Percentiles rank a stretch among this genome's conserved stretches.
Conservation (phyloP, 495 filamentous ascomycete genomes). For the Rhizodiscina lignyota region DNA sequence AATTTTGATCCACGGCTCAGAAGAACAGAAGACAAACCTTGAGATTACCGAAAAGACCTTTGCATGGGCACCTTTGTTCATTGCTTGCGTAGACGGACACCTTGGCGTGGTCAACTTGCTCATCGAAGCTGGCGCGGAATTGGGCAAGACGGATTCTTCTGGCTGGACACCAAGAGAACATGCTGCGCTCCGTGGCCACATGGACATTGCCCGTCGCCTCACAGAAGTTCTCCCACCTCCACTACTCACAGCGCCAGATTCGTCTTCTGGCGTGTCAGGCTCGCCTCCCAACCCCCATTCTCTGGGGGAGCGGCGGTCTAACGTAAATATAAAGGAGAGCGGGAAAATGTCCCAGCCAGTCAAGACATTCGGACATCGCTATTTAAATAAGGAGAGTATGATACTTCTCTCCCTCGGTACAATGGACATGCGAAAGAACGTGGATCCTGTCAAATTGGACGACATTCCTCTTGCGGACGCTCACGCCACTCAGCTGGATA, state of each 20-base stretch:
- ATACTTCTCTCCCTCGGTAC: slow-evolving; percentile 83
- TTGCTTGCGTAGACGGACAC: slow-evolving; percentile 78
- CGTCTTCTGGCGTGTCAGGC: slow-evolving; percentile 28
- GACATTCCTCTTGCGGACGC: slow-evolving; percentile 71
- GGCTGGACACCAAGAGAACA: slow-evolving; percentile 95
- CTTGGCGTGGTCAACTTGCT: slow-evolving; percentile 51
- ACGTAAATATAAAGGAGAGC: slow-evolving; percentile 23
- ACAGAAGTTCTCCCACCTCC: slow-evolving; percentile 32
- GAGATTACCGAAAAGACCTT: slow-evolving; percentile 73
- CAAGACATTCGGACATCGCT: slow-evolving; percentile 91
- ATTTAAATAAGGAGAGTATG: slow-evolving; percentile 76
- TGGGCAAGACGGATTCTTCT: slow-evolving; percentile 59
- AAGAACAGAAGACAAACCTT: slow-evolving; percentile 52
- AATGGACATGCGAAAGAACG: slow-evolving; percentile 76
- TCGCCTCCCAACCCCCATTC: slow-evolving; percentile 24
- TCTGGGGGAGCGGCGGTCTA: slow-evolving; percentile 35
- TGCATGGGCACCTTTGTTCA: slow-evolving; percentile 83
- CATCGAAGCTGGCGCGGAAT: slow-evolving; percentile 56
- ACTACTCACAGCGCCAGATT: slow-evolving; percentile 27
- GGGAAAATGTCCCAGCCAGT: slow-evolving; percentile 31
- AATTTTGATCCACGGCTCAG: slow-evolving; percentile 52
- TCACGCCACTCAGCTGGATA: slow-evolving; percentile 84
- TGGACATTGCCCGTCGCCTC: slow-evolving; percentile 56
- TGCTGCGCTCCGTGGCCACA: slow-evolving; percentile 73
- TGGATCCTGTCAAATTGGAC: slow-evolving; percentile 74